phyloP scores from a whole-genome alignment of 2,329 filamentous ascomycete genomes.

The Xylariomycetidae sp. region DNA sequence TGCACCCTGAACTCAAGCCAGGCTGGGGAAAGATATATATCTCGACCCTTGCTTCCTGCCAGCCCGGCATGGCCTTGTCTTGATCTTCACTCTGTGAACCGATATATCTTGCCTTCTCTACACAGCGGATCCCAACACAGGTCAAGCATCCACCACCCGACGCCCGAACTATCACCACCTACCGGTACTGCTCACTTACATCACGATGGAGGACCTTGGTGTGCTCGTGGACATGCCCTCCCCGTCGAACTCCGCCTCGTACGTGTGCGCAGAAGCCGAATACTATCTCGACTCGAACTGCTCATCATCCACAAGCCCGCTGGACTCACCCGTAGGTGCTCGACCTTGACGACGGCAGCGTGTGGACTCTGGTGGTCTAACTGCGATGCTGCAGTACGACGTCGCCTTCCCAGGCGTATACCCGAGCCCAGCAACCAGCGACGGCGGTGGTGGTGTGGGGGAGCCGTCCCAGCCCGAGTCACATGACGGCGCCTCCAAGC shows the following conservation, averaged over 20 bases:
- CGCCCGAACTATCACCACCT: background rate
- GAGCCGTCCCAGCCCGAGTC: conserved; percentile 16
- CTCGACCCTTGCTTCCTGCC: no score
- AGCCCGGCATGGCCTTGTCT: no score
- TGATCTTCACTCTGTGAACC: no score
- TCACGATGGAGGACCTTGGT: conserved; percentile 27
- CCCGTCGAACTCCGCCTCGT: conserved; percentile 26
- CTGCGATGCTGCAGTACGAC: conserved; percentile 25
- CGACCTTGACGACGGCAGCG: background rate
- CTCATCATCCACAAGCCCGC: conserved; percentile 32
- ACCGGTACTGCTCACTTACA: background rate
- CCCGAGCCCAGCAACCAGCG: conserved; percentile 16
- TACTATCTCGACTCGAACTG: conserved; percentile 28
- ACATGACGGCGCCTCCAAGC: conserved; percentile 25
- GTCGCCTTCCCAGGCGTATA: conserved; percentile 22
- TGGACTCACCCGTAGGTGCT: conserved; percentile 29
- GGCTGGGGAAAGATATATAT: no score
- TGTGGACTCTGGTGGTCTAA: conserved; percentile 10
- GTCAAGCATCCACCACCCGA: background rate
- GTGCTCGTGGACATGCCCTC: conserved; percentile 27
- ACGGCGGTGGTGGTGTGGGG: conserved; percentile 11
- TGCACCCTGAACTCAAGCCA: no score
- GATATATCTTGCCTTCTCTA: no score
- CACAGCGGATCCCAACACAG: no score
- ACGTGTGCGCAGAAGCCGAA: conserved; percentile 31